phyloP scores from a whole-genome alignment of 2,329 filamentous ascomycete species.

The Cucurbitaria berberidis region DNA sequence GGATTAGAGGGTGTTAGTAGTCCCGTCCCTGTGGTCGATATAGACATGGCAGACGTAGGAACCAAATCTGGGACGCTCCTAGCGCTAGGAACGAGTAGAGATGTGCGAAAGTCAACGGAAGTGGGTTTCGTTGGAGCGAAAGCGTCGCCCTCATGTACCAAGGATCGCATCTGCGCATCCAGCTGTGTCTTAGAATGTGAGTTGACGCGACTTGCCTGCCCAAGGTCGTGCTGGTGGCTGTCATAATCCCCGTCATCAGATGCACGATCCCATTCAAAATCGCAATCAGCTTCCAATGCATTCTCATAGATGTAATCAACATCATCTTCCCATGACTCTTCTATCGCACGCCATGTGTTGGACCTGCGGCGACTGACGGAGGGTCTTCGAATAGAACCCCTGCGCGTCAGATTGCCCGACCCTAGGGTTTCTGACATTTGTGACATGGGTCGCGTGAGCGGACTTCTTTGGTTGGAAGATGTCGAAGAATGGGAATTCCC shows the following conservation, averaged over 20 bases:
- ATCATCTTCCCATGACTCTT: conserved; percentile 65
- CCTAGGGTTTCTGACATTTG: conserved; percentile 55
- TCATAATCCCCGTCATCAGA: conserved; percentile 41
- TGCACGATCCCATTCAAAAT: conserved; percentile 63
- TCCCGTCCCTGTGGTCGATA: conserved; percentile 38
- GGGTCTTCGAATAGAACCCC: conserved; percentile 28
- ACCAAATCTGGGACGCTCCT: conserved; percentile 43
- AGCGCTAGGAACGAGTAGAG: conserved; percentile 36
- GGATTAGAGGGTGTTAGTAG: conserved; percentile 37
- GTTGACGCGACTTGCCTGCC: conserved; percentile 1
- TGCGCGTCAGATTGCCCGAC: conserved; percentile 47
- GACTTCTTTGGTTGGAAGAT: conserved; percentile 19
- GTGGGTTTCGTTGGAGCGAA: conserved; percentile 21
- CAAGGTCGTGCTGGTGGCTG: conserved; percentile 32
- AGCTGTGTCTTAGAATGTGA: conserved; percentile 10
- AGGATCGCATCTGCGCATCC: conserved; percentile 4
- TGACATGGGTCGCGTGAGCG: conserved; percentile 41
- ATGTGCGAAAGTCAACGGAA: conserved; percentile 30
- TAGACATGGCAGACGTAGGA: conserved; percentile 42
- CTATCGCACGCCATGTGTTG: conserved; percentile 45
- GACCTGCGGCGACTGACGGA: conserved; percentile 36
- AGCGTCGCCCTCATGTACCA: not conserved
- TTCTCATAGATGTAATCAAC: conserved; percentile 69
- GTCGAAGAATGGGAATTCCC: conserved; percentile 33
- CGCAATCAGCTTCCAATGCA: conserved; percentile 64